These are phyloP conservation scores for Lachnellula suecica DNA, from an alignment of 2,329 filamentous ascomycete genomes.

Conservation along the genomic window DNA sequence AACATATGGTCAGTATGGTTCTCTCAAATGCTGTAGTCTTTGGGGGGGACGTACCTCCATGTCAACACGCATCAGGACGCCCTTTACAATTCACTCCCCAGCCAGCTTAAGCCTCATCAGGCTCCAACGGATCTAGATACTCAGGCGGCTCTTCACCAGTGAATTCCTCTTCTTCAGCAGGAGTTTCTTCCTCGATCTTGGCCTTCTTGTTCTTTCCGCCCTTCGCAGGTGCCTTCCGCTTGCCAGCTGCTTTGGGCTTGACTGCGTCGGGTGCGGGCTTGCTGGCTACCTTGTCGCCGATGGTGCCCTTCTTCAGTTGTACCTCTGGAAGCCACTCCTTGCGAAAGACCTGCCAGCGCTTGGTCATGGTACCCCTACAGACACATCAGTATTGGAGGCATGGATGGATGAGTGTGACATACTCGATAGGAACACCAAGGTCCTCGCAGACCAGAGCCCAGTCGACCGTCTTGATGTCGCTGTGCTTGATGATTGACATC, in stretches of 20 bases:
- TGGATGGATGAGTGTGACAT: not conserved
- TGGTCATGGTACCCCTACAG: not conserved
- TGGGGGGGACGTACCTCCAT: too few species aligned
- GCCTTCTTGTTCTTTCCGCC: not conserved
- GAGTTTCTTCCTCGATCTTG: not conserved
- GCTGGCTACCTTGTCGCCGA: not conserved
- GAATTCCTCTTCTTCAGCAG: not conserved
- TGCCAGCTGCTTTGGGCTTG: not conserved
- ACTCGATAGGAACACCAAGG: not conserved
- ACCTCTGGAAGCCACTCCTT: not conserved
- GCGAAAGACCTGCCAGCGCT: not conserved
- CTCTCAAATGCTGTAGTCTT: too few species aligned
- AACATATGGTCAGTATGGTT: too few species aligned
- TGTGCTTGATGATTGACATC: not conserved
- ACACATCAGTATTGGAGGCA: not conserved
- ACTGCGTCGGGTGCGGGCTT: not conserved
- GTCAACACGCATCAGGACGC: too few species aligned
- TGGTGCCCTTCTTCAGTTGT: not conserved
- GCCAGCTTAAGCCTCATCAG: too few species aligned
- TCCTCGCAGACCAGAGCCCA: not conserved
- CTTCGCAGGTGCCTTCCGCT: not conserved
- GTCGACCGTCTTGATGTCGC: not conserved
- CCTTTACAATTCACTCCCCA: too few species aligned
- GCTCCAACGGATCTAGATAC: too few species aligned
- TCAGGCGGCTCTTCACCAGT: too few species aligned